Evolutionary conservation across 441 rosid genomes (phyloP).

Genomic region (Viola pubescens): DNA sequence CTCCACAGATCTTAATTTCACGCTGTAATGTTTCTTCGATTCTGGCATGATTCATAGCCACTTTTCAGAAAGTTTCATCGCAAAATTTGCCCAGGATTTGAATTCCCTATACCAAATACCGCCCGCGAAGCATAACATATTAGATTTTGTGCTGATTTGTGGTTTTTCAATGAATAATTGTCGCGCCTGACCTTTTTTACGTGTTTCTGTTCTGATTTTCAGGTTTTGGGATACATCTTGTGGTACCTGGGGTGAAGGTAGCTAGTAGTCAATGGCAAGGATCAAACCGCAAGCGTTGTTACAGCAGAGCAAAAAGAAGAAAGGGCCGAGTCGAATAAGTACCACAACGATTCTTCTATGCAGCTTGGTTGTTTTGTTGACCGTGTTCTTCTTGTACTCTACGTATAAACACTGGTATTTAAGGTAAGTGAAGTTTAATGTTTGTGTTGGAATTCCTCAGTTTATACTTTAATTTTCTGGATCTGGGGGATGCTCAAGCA

Average conservation of each 20-base stretch:
- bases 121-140: neutral
- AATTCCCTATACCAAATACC: neutral
- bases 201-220: neutral
- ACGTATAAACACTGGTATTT: conserved; percentile 62
- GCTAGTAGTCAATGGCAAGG: conserved; percentile 53
- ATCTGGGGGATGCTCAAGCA: neutral
- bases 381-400: conserved; percentile 51
- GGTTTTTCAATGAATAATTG: neutral
- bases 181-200: neutral
- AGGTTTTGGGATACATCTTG: neutral
- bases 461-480: neutral
- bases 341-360: conserved; percentile 40
- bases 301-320: conserved; percentile 88
- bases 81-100: neutral
- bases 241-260: neutral
- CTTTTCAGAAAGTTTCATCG: too few species aligned
- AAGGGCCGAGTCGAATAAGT: conserved; percentile 60
- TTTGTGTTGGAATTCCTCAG: neutral
- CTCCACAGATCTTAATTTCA: too few species aligned
- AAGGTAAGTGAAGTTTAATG: conserved; percentile 46
- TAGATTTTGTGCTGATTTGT: neutral
- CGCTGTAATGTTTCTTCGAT: too few species aligned
- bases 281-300: conserved; percentile 82
- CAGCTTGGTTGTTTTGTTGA: conserved; percentile 44
- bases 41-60: too few species aligned